Conservation (phyloP, 2,329 filamentous ascomycete species). For the Colletotrichum sp. region DNA sequence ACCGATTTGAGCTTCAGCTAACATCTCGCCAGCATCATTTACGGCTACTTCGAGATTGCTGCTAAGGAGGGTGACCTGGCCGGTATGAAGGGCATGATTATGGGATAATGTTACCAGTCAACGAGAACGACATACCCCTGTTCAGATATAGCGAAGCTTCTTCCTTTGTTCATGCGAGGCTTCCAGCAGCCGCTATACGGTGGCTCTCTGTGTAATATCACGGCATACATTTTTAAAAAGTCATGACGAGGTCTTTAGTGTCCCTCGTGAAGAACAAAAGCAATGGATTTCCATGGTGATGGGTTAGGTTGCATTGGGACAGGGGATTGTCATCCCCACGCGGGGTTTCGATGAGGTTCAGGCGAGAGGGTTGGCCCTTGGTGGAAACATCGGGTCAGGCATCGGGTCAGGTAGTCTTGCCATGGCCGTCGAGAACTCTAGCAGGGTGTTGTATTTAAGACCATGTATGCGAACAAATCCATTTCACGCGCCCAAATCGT, state of each 20-base stretch:
- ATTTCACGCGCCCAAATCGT: neutral
- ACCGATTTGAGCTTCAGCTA: constrained; percentile 27
- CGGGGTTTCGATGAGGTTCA: neutral
- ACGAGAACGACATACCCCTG: constrained; percentile 10
- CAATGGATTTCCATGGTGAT: constrained; percentile 11
- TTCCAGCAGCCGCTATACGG: neutral
- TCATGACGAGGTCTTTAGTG: neutral
- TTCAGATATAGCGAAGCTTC: constrained; percentile 16
- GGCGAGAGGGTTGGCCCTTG: neutral
- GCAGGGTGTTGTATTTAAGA: constrained; percentile 14
- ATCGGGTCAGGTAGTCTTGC: neutral
- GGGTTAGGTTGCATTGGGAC: neutral
- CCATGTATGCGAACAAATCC: constrained; percentile 18
- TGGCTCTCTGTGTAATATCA: constrained; percentile 21
- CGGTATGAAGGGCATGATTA: constrained; percentile 77
- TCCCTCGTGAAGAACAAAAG: constrained; percentile 12
- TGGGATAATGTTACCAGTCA: constrained; percentile 56
- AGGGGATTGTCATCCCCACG: neutral
- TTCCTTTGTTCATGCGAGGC: constrained; percentile 19
- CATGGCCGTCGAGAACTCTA: neutral
- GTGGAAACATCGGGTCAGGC: neutral
- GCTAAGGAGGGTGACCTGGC: constrained; percentile 97
- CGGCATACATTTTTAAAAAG: constrained; percentile 18
- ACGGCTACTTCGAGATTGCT: constrained; percentile 99
- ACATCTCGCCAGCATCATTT: constrained; percentile 81